A percentile compares a stretch with the other conserved stretches of the same genome.
Conservation (phyloP, 164 flowering plant genomes). For the Buxus sempervirens region DNA sequence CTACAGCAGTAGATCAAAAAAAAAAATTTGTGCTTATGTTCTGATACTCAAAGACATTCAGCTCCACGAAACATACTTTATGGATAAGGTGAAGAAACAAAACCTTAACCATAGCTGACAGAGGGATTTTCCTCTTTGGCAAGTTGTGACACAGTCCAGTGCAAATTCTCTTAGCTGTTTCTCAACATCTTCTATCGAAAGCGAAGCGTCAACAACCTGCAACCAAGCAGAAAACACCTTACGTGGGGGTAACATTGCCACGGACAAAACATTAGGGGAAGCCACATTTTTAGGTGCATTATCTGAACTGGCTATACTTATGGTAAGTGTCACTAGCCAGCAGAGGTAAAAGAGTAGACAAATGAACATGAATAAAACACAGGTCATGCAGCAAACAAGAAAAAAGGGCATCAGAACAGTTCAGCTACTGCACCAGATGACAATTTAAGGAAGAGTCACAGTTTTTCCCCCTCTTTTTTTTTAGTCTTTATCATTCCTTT, state of each 20-base stretch:
- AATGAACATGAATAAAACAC: neutral
- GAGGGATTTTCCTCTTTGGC: slow-evolving; percentile 57
- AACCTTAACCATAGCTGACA: slow-evolving; percentile 52
- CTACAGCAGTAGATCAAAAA: too few relatives aligned
- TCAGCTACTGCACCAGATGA: neutral
- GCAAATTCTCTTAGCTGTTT: slow-evolving; percentile 50
- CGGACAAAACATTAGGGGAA: neutral
- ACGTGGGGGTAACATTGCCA: too few relatives aligned
- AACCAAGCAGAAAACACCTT: slow-evolving; percentile 4
- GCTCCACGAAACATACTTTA: neutral
- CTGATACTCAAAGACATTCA: neutral
- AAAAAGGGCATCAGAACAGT: neutral
- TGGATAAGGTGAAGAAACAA: neutral
- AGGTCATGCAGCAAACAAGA: neutral
- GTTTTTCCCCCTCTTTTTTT: too few relatives aligned
- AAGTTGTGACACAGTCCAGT: slow-evolving; percentile 40
- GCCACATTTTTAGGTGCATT: neutral
- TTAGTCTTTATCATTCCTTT: too few relatives aligned
- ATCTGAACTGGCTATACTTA: neutral
- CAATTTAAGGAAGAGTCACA: neutral
- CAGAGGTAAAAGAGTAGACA: neutral
- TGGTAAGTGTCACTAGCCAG: neutral
- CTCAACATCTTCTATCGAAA: slow-evolving; percentile 62
- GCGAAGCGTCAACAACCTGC: slow-evolving; percentile 73
- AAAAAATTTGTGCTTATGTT: neutral